Percentiles rank a stretch among this genome's conserved stretches.
Evolutionary conservation across 805 yeast species (phyloP).

Genomic region (Zygotorulaspora sp.): DNA sequence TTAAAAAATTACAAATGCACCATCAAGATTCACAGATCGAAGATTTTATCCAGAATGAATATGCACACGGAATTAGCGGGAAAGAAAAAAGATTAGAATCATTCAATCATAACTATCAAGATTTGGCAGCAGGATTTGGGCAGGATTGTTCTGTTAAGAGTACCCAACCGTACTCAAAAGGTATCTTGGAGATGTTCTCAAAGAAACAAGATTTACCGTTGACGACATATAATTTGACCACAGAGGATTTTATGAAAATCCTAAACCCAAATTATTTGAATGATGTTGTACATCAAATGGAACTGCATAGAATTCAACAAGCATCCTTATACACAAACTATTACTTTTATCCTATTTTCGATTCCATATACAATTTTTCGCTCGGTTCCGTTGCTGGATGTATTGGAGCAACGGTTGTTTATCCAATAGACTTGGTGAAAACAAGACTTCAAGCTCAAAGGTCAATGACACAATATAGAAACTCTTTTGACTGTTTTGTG

Average conservation of each 20-base stretch:
- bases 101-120: conserved; percentile 30
- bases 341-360: conserved; percentile 62
- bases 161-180: conserved; percentile 6
- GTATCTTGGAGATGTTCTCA: conserved; percentile 20
- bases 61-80: conserved; percentile 21
- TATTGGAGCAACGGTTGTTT: conserved; percentile 95
- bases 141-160: conserved; percentile 15
- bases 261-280: conserved; percentile 40
- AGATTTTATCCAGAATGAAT: conserved; percentile 28
- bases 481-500: conserved; percentile 79
- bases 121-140: conserved; percentile 22
- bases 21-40: conserved; percentile 29
- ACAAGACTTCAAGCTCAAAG: conserved; percentile 97
- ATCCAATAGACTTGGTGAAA: conserved; percentile 93
- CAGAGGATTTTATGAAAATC: conserved; percentile 40
- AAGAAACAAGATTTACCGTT: conserved; percentile 18
- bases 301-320: conserved; percentile 26
- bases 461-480: conserved; percentile 61
- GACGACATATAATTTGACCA: conserved; percentile 28
- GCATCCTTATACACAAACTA: conserved; percentile 35
- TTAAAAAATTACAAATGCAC: conserved; percentile 20
- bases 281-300: conserved; percentile 34
- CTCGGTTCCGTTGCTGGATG: conserved; percentile 96
- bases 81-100: conserved; percentile 20
- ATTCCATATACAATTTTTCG: conserved; percentile 79